Evolutionary conservation across 352 stramenopile genomes (phyloP).

Genomic region (Phytophthora idaei): DNA sequence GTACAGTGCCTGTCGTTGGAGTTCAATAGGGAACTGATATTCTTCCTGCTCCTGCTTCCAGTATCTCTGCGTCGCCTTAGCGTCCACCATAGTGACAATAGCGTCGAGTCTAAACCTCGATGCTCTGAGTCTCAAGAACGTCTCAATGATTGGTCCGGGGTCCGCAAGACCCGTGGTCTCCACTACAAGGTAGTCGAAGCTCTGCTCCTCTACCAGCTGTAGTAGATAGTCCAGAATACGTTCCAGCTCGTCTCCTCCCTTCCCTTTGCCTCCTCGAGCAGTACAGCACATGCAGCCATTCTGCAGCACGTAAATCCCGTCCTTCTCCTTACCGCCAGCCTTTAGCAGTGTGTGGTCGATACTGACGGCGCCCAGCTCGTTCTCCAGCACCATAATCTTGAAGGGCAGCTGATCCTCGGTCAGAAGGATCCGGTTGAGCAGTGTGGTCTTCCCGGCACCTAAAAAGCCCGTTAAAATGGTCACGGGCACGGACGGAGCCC

Average conservation of each 20-base stretch:
- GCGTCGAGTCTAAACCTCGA: slow-evolving; percentile 94
- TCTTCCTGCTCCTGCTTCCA: slow-evolving; percentile 28
- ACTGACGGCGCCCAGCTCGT: slow-evolving; percentile 69
- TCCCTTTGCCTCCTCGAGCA: slow-evolving; percentile 87
- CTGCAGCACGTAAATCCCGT: slow-evolving; percentile 97
- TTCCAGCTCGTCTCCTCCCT: slow-evolving; percentile 86
- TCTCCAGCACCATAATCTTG: slow-evolving; percentile 97
- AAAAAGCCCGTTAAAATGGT: slow-evolving; percentile 96
- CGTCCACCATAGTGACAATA: slow-evolving; percentile 96
- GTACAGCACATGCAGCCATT: slow-evolving; percentile 99
- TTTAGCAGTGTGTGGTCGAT: slow-evolving; percentile 72
- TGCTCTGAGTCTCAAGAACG: slow-evolving; percentile 92
- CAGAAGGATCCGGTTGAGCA: slow-evolving; percentile 95
- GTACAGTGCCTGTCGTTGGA: slow-evolving; percentile 71
- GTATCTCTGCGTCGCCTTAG: slow-evolving; percentile 62
- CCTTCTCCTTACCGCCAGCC: slow-evolving; percentile 37
- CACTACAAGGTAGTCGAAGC: slow-evolving; percentile 97
- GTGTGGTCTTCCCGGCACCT: slow-evolving; percentile 95
- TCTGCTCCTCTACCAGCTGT: slow-evolving; percentile 62
- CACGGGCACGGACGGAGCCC: slow-evolving; percentile 60
- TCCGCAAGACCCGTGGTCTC: slow-evolving; percentile 97
- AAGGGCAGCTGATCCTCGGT: slow-evolving; percentile 82
- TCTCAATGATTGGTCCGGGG: slow-evolving; percentile 97
- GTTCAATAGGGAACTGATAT: slow-evolving; percentile 61
- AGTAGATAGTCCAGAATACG: slow-evolving; percentile 91